These are phyloP conservation scores for Calamus simplicifolius DNA, from an alignment of 176 grass and related monocot species.

Conservation along the genomic window DNA sequence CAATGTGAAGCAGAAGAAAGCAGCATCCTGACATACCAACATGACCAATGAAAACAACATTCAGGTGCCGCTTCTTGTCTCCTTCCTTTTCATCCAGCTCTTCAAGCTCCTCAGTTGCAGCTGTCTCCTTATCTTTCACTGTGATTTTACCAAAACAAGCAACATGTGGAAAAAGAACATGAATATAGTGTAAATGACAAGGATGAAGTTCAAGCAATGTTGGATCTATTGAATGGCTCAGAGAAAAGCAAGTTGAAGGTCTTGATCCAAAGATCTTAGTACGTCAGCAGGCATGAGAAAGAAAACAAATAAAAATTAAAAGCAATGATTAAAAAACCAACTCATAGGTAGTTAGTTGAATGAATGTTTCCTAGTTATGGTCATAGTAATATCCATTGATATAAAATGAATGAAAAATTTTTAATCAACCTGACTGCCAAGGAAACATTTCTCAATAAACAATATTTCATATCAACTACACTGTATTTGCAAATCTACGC, in stretches of 20 bases:
- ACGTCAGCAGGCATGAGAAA: background rate
- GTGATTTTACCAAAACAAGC: constrained; percentile 2
- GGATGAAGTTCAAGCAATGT: too few species aligned
- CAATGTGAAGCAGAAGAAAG: background rate
- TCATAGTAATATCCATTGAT: background rate
- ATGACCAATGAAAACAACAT: constrained; percentile 97
- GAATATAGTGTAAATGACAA: background rate
- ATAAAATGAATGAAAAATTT: background rate
- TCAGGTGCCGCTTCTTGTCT: constrained; percentile 65
- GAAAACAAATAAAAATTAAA: background rate
- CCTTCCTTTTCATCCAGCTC: constrained; percentile 28
- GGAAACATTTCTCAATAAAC: too few species aligned
- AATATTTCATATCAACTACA: too few species aligned
- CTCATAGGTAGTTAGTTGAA: background rate
- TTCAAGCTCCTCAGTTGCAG: constrained; percentile 38
- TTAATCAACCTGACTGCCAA: too few species aligned
- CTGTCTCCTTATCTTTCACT: constrained; percentile 33
- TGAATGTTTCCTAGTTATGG: background rate
- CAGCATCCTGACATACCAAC: constrained; percentile 48
- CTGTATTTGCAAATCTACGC: too few species aligned
- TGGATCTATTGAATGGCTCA: too few species aligned
- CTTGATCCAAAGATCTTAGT: too few species aligned
- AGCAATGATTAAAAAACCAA: background rate
- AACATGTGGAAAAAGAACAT: background rate
- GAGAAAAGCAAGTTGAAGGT: too few species aligned